Conservation (phyloP, 1,139 yeast species). For the Taphrina sp. region DNA sequence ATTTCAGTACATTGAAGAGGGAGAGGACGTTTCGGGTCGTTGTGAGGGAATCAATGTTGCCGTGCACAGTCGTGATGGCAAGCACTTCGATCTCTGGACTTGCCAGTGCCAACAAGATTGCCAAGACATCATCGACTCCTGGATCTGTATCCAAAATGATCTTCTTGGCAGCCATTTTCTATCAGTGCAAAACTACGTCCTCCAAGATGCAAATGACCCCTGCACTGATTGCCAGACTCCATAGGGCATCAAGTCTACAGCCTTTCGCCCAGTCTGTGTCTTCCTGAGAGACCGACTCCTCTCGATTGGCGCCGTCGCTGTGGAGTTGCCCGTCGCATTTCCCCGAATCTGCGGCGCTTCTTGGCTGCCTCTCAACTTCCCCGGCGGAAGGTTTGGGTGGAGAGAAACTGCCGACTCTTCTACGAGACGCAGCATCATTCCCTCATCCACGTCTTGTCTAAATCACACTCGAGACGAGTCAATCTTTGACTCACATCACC, state of each 20-base stretch:
- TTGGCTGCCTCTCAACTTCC: constrained; percentile 95
- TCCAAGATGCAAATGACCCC: no score
- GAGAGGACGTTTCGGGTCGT: constrained; percentile 46
- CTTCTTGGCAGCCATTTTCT: constrained; percentile 5
- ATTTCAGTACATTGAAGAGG: constrained; percentile 44
- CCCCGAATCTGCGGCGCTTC: no score
- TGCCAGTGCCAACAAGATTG: constrained; percentile 45
- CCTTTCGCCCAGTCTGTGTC: no score
- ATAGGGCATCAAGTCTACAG: no score
- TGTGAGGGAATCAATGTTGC: constrained; percentile 45
- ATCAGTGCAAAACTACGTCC: no score
- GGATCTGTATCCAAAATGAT: constrained; percentile 48
- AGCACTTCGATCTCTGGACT: constrained; percentile 43
- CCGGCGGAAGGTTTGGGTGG: constrained; percentile 99
- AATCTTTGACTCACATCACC: neutral
- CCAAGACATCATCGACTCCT: constrained; percentile 49
- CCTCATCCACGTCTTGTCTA: no score
- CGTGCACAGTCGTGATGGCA: constrained; percentile 47
- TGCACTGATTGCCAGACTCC: no score
- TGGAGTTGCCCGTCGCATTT: no score
- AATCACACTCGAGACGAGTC: neutral
- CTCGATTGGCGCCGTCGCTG: no score
- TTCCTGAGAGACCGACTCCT: no score
- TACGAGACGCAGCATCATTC: no score
- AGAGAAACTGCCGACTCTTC: constrained; percentile 99